These are phyloP conservation scores for Phaeotremella skinneri DNA, from an alignment of 768 basidiomycete genomes.

Conservation along the genomic window DNA sequence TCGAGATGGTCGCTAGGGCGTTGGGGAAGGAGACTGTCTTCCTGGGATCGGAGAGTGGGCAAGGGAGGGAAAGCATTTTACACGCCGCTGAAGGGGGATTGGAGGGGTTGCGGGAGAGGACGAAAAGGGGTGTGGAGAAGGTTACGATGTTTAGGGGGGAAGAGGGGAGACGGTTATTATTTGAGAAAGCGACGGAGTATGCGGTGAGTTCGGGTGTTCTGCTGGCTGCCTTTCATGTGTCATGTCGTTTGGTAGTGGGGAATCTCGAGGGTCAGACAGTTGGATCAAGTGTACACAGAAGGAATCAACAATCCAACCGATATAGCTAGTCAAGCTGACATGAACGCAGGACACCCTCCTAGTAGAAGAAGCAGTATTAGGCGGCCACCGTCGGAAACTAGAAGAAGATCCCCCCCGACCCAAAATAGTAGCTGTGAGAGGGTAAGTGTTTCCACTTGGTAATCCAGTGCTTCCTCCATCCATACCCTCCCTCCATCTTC, in stretches of 20 bases:
- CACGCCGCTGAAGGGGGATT: conserved; percentile 12
- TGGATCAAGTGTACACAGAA: too few species aligned
- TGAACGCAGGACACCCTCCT: conserved; percentile 3
- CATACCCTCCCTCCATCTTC: too few species aligned
- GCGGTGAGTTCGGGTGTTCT: conserved; percentile 36
- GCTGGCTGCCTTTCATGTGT: conserved; percentile 1
- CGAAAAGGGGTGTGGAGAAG: conserved; percentile 34
- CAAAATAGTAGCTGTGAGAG: background rate
- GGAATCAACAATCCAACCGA: too few species aligned
- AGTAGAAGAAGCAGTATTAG: conserved; percentile 11
- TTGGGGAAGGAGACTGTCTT: conserved; percentile 72
- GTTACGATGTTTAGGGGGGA: conserved; percentile 37
- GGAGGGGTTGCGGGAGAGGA: conserved; percentile 33
- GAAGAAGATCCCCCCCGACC: background rate
- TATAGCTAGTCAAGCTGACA: background rate
- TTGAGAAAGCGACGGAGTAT: conserved; percentile 39
- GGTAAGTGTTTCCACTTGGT: too few species aligned
- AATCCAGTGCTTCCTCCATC: too few species aligned
- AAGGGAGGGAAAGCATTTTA: background rate
- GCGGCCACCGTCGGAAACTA: conserved; percentile 8
- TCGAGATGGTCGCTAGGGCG: conserved; percentile 81
- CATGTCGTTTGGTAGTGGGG: too few species aligned
- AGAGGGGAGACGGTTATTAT: conserved; percentile 34
- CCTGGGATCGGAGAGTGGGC: conserved; percentile 20
- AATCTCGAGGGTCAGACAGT: too few species aligned